Base-by-base conservation (phyloP, 441 rosid genomes). In the Cnidoscolus chayamansa region DNA sequence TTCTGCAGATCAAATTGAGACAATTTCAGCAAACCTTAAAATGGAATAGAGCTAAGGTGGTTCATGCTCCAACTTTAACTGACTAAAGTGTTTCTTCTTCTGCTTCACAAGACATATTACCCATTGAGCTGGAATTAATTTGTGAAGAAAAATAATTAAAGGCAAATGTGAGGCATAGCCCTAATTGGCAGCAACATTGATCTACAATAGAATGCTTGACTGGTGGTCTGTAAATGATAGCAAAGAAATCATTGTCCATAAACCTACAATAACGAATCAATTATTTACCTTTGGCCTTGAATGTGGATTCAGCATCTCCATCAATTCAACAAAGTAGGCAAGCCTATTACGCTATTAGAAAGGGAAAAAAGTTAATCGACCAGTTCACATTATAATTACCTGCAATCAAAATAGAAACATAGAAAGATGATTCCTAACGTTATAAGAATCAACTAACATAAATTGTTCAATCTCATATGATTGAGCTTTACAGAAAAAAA, bases 251-350 rank as follows among this genome's bases (percentile, higher is more conserved):
- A 76, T 12, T 9, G 11, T 40, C 60, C 40, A 48, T 1, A 35
- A 32, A 45, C 16, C 11, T 31, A 47, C 1, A 1, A 66, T 19
- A 55, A 71, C 12, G 65, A 13, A 63, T 64, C 37, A 48, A 71
- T 47, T 16, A 61, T 53, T 70, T 85, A 92, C 99, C 86, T 77
- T 86, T 49, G 95, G 95, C 76, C 81, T 92, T 60, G 93, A 80
- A 82, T 90, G 86, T 64, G 93, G 91, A 82, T 92, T 95, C 77
- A 92, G 79, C 96, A 88, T 95, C 84, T 95, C 98, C 98, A 95
- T 87, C 54, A 91, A 78, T 79, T 87, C 99, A 62, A 92, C 83
- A 80, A 95, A 91, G 73, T 91, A 89, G 47, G 94, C 85, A 68
- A 95, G 89, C 83, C 93, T 87, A 63, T 85, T 80, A 20, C 96